Evolutionary conservation across 805 yeast species (phyloP).

Genomic region (Candida vartiovaarae): DNA sequence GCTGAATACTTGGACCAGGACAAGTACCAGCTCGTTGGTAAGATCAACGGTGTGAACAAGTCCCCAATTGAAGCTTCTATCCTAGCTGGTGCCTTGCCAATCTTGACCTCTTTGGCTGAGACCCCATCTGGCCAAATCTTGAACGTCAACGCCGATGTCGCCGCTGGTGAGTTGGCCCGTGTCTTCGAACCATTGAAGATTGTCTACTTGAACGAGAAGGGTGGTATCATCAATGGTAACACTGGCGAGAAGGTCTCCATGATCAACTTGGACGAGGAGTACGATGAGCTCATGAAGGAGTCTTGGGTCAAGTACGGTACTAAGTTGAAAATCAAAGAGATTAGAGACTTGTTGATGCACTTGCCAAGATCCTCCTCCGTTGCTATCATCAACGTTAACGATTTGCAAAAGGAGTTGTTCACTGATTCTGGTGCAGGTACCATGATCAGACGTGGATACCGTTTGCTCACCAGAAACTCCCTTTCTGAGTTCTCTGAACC

Average conservation of each 20-base stretch:
- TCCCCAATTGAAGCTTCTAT: constrained; percentile 90
- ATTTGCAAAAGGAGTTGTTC: constrained; percentile 92
- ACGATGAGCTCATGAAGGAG: constrained; percentile 81
- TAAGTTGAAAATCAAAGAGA: constrained; percentile 92
- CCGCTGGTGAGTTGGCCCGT: constrained; percentile 96
- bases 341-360: constrained; percentile 87
- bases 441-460: constrained; percentile 93
- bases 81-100: constrained; percentile 94
- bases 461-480: constrained; percentile 64
- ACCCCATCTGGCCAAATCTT: constrained; percentile 94
- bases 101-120: constrained; percentile 93
- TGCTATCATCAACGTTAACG: constrained; percentile 92
- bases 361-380: constrained; percentile 97
- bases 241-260: constrained; percentile 85
- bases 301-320: constrained; percentile 99
- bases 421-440: constrained; percentile 99
- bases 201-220: constrained; percentile 94
- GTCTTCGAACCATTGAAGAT: constrained; percentile 96
- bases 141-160: constrained; percentile 97
- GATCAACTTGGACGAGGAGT: constrained; percentile 95
- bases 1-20: constrained; percentile 89
- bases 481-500: constrained; percentile 62
- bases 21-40: constrained; percentile 89
- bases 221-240: constrained; percentile 90
- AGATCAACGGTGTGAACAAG: constrained; percentile 79